A percentile compares a stretch with the other conserved stretches of the same genome.
Conservation (phyloP, 1,139 yeast genomes). For the Geotrichum europaeum region DNA sequence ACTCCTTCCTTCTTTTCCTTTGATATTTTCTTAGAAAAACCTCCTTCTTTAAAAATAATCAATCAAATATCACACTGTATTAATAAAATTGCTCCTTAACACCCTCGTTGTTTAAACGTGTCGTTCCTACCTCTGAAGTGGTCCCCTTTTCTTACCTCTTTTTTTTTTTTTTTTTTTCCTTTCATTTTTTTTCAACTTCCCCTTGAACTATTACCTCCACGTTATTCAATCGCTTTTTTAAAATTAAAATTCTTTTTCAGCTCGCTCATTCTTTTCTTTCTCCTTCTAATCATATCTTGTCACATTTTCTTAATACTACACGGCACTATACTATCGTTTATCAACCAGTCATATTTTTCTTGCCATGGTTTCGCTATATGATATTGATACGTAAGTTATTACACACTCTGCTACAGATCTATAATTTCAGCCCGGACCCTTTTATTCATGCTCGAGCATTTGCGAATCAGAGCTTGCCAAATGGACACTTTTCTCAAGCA, state of each 20-base stretch:
- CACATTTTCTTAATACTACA: background rate
- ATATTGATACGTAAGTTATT: slow-evolving; percentile 14
- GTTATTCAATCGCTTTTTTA: slow-evolving; percentile 1
- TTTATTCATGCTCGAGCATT: background rate
- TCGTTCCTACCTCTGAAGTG: background rate
- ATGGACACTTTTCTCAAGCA: background rate
- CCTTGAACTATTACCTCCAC: background rate
- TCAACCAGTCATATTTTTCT: background rate
- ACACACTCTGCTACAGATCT: background rate
- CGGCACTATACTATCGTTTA: background rate
- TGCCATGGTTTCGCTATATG: slow-evolving; percentile 13
- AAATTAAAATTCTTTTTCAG: background rate
- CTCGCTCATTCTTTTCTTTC: slow-evolving; percentile 2
- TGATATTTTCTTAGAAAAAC: background rate
- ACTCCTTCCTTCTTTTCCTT: background rate
- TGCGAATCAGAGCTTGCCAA: background rate
- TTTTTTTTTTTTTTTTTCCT: slow-evolving; percentile 1
- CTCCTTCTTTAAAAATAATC: background rate
- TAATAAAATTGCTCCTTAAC: background rate
- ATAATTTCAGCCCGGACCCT: background rate
- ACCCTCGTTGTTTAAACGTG: background rate
- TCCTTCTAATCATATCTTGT: background rate
- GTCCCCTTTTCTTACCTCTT: background rate
- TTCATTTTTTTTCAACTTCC: background rate
- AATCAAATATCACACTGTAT: background rate